phyloP scores from a whole-genome alignment of 129 eudicot species.

The Saposhnikovia divaricata region DNA sequence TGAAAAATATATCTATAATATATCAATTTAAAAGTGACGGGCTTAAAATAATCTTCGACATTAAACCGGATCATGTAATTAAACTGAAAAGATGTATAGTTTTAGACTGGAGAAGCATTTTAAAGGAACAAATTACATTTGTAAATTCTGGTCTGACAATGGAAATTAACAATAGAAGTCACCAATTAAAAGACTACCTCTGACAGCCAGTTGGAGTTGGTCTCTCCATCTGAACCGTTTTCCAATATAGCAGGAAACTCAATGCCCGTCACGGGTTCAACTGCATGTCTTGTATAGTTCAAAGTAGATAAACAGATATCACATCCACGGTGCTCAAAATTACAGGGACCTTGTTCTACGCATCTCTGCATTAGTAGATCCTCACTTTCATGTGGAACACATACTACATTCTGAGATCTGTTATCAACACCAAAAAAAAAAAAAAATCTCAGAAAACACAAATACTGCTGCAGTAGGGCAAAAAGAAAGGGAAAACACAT shows the following conservation, averaged over 20 bases:
- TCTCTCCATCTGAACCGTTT: slow-evolving; percentile 40
- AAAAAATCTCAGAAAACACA: neutral
- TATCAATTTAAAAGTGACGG: neutral
- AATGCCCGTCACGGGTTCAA: slow-evolving; percentile 84
- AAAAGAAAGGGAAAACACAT: neutral
- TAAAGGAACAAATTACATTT: neutral
- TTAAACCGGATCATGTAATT: neutral
- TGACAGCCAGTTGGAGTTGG: slow-evolving; percentile 43
- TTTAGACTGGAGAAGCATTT: neutral
- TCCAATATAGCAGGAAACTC: slow-evolving; percentile 72
- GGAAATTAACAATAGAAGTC: neutral
- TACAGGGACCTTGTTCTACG: slow-evolving; percentile 47
- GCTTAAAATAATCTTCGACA: neutral
- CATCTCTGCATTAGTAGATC: slow-evolving; percentile 30
- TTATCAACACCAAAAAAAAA: slow-evolving; percentile 1
- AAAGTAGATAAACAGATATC: slow-evolving; percentile 28
- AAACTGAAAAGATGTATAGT: neutral
- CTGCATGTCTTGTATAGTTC: slow-evolving; percentile 36
- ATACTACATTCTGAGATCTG: slow-evolving; percentile 46
- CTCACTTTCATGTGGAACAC: slow-evolving; percentile 44
- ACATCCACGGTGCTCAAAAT: slow-evolving; percentile 44
- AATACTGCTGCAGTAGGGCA: neutral
- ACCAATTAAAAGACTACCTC: slow-evolving; percentile 43
- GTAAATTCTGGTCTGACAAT: neutral
- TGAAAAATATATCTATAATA: neutral